phyloP scores from a whole-genome alignment of 2,329 filamentous ascomycete species.

The Sporothrix variecibatus region DNA sequence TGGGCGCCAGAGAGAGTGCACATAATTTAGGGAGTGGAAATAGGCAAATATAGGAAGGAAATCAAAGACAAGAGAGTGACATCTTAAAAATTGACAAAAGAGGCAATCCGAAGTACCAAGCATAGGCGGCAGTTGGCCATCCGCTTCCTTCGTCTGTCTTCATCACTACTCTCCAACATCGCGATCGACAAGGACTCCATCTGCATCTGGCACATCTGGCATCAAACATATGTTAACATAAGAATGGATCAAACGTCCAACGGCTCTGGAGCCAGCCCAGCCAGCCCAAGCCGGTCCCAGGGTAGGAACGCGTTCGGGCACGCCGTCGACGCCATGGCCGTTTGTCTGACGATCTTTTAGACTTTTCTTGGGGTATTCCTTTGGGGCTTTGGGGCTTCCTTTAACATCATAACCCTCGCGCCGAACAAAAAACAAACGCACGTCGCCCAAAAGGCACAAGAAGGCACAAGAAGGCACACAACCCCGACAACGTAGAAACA shows the following conservation, averaged over 20 bases:
- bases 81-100: too few relatives aligned
- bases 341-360: constrained; percentile 1
- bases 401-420: neutral
- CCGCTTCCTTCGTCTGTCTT: neutral
- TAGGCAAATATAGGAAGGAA: neutral
- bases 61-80: too few relatives aligned
- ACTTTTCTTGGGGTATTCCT: neutral
- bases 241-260: neutral
- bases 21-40: neutral
- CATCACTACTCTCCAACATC: neutral
- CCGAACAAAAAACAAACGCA: neutral
- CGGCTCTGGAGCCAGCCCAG: neutral
- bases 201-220: neutral
- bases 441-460: neutral
- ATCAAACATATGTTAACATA: neutral
- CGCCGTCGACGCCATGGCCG: constrained; percentile 7
- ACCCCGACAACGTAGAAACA: too few relatives aligned
- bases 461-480: too few relatives aligned
- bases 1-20: neutral
- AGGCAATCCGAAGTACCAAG: neutral
- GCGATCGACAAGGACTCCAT: neutral
- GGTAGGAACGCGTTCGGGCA: constrained; percentile 12
- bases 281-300: neutral
- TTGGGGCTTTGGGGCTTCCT: neutral
- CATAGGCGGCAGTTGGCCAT: neutral